Percentiles rank a stretch among this genome's conserved stretches.
Conservation (phyloP, 2,329 filamentous ascomycete genomes). For the Tolypocladium nubicola region DNA sequence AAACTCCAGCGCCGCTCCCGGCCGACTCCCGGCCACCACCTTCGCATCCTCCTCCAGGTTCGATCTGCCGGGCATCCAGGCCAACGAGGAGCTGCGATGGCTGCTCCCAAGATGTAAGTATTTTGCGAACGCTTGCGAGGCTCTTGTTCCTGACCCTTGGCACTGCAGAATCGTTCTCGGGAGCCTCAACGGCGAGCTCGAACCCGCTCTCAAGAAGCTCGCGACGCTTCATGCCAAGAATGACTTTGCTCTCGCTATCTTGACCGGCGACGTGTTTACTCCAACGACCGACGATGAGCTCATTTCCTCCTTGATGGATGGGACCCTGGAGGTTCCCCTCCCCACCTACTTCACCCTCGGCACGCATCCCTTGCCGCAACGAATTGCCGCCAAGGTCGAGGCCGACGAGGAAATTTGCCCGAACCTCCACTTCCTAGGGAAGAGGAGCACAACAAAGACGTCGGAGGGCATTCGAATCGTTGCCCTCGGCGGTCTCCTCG, state of each 20-base stretch:
- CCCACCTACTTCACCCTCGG: constrained; percentile 89
- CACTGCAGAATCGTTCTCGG: constrained; percentile 64
- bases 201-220: constrained; percentile 69
- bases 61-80: not conserved
- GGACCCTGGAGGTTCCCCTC: constrained; percentile 63
- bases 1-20: not conserved
- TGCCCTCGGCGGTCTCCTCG: constrained; percentile 66
- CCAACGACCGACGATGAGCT: constrained; percentile 45
- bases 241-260: constrained; percentile 72
- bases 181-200: constrained; percentile 68
- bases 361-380: constrained; percentile 56
- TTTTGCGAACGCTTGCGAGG: not conserved
- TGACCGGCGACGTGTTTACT: constrained; percentile 75
- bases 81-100: constrained; percentile 22
- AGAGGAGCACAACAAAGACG: constrained; percentile 79
- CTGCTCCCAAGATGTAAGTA: constrained; percentile 37
- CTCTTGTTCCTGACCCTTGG: not conserved
- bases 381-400: constrained; percentile 63
- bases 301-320: constrained; percentile 56
- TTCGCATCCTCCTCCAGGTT: constrained; percentile 1
- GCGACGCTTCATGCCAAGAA: constrained; percentile 76
- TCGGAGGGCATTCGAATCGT: constrained; percentile 82
- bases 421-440: constrained; percentile 87
- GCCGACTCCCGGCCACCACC: not conserved
- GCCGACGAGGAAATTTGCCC: constrained; percentile 66